phyloP scores from a whole-genome alignment of 805 yeast genomes.

The Limtongia smithiae region DNA sequence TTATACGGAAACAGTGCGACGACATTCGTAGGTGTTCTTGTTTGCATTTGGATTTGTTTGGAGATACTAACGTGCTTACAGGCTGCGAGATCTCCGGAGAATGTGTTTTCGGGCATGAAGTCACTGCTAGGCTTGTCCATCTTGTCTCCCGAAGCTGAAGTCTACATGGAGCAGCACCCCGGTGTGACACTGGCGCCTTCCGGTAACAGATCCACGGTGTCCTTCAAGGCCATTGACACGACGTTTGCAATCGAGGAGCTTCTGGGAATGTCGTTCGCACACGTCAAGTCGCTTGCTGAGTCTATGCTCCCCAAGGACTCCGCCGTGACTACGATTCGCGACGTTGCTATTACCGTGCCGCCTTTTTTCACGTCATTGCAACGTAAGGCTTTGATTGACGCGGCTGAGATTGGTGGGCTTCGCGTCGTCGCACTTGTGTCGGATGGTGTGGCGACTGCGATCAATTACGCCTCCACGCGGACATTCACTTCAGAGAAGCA shows the following conservation, averaged over 20 bases:
- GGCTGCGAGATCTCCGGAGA: constrained; percentile 68
- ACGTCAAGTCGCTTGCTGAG: constrained; percentile 63
- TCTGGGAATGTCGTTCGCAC: constrained; percentile 74
- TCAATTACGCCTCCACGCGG: constrained; percentile 67
- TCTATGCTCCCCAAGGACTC: constrained; percentile 53
- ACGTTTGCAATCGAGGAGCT: constrained; percentile 69
- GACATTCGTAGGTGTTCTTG: constrained; percentile 65
- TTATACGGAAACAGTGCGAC: constrained; percentile 32
- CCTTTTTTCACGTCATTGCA: constrained; percentile 61
- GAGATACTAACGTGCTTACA: constrained; percentile 31
- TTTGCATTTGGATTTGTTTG: no score
- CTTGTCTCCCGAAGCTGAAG: constrained; percentile 46
- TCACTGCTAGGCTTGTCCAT: constrained; percentile 57
- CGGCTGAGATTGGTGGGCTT: constrained; percentile 66
- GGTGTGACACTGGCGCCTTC: constrained; percentile 49
- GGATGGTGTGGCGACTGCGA: constrained; percentile 89
- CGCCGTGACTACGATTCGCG: constrained; percentile 49
- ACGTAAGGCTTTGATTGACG: constrained; percentile 67
- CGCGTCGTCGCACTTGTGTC: constrained; percentile 67
- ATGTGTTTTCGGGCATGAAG: constrained; percentile 65
- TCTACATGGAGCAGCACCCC: constrained; percentile 55
- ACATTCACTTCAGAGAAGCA: constrained; percentile 47
- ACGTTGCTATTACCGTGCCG: constrained; percentile 75
- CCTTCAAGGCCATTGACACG: constrained; percentile 51
- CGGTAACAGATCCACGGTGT: constrained; percentile 52